phyloP scores from a whole-genome alignment of 179 eudicot species.

The Camellia oleifera region DNA sequence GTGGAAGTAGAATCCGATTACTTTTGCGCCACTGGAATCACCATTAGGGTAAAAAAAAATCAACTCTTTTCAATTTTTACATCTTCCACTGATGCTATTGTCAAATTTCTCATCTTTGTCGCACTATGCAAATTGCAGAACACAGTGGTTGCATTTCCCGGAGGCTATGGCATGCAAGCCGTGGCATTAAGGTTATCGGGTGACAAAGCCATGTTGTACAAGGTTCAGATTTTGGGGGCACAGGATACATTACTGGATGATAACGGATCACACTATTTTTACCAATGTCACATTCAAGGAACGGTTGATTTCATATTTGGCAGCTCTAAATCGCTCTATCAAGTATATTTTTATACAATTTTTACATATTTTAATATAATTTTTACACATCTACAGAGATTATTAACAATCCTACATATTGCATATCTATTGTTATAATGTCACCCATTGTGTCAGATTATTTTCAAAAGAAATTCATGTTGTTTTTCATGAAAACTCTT shows the following conservation, averaged over 20 bases:
- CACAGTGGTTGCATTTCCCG: constrained; percentile 57
- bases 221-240: constrained; percentile 59
- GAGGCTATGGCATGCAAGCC: constrained; percentile 68
- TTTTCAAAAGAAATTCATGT: too few relatives aligned
- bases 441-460: too few relatives aligned
- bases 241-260: constrained; percentile 89
- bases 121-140: constrained; percentile 41
- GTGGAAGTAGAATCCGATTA: constrained; percentile 62
- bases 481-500: too few relatives aligned
- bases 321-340: constrained; percentile 73
- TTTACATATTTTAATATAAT: too few relatives aligned
- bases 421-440: too few relatives aligned
- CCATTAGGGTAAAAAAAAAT: constrained; percentile 54
- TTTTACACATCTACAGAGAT: too few relatives aligned
- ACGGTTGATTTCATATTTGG: constrained; percentile 87
- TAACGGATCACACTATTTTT: constrained; percentile 64
- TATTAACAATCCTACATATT: too few relatives aligned
- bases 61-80: neutral
- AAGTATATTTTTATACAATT: constrained; percentile 29
- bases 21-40: constrained; percentile 76
- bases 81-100: neutral
- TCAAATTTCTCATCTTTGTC: too few relatives aligned
- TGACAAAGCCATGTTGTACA: constrained; percentile 57
- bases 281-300: constrained; percentile 69
- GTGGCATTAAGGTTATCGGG: constrained; percentile 76